Evolutionary conservation across 108 stramenopile species (phyloP).

Genomic region (Parmales sp.): DNA sequence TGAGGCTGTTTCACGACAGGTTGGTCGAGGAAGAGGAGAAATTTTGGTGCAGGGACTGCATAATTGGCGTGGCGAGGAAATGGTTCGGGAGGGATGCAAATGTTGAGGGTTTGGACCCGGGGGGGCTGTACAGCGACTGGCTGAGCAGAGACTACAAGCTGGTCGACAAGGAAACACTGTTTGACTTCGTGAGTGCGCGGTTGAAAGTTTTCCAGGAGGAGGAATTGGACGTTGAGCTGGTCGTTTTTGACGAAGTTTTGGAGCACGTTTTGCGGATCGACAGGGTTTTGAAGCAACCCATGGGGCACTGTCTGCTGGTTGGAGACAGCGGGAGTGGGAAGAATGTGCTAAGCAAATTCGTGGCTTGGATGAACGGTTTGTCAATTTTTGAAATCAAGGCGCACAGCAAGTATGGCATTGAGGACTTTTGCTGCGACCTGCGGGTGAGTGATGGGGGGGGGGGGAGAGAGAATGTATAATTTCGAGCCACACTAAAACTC

Average conservation of each 20-base stretch:
- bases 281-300: slow-evolving; percentile 73
- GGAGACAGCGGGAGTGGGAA: slow-evolving; percentile 94
- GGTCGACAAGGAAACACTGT: slow-evolving; percentile 66
- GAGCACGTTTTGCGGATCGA: slow-evolving; percentile 78
- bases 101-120: slow-evolving; percentile 63
- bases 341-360: slow-evolving; percentile 68
- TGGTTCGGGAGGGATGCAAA: slow-evolving; percentile 71
- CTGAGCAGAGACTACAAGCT: slow-evolving; percentile 78
- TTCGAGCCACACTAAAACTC: slow-evolving; percentile 98
- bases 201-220: slow-evolving; percentile 95
- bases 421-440: slow-evolving; percentile 94
- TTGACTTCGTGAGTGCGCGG: slow-evolving; percentile 73
- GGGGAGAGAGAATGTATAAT: slow-evolving; percentile 86
- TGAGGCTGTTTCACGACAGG: slow-evolving; percentile 88
- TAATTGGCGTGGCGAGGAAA: slow-evolving; percentile 60
- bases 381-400: slow-evolving; percentile 90
- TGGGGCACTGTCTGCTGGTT: slow-evolving; percentile 79
- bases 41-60: slow-evolving; percentile 71
- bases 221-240: slow-evolving; percentile 90
- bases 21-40: slow-evolving; percentile 77
- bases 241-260: slow-evolving; percentile 93
- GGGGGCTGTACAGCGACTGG: slow-evolving; percentile 88
- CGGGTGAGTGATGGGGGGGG: slow-evolving; percentile 81
- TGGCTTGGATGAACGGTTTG: slow-evolving; percentile 96
- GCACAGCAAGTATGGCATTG: slow-evolving; percentile 76